Conservation (phyloP, 805 yeast genomes). For the Metschnikowia lunata region DNA sequence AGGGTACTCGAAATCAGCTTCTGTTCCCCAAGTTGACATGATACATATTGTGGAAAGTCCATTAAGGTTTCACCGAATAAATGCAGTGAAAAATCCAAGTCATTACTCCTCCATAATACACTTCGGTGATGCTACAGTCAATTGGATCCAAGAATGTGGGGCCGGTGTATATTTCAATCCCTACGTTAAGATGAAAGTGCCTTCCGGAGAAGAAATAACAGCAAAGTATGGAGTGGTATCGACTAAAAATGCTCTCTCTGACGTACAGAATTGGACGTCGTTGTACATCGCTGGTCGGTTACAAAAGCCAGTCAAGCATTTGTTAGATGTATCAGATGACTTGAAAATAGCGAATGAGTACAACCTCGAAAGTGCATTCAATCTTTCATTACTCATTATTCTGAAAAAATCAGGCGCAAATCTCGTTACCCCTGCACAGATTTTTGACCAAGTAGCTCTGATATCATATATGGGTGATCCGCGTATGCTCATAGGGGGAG, state of each 20-base stretch:
- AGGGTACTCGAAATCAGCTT: constrained; percentile 29
- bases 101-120: constrained; percentile 72
- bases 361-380: constrained; percentile 74
- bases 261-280: constrained; percentile 78
- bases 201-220: constrained; percentile 30
- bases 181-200: constrained; percentile 54
- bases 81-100: constrained; percentile 58
- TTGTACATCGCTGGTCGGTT: constrained; percentile 88
- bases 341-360: constrained; percentile 64
- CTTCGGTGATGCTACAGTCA: constrained; percentile 34
- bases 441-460: constrained; percentile 73
- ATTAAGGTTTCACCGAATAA: constrained; percentile 69
- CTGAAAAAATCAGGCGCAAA: constrained; percentile 45
- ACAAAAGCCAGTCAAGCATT: constrained; percentile 85
- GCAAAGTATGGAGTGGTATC: constrained; percentile 88
- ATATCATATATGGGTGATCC: constrained; percentile 89
- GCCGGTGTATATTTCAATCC: constrained; percentile 96
- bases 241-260: constrained; percentile 53
- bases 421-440: constrained; percentile 13
- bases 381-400: constrained; percentile 57
- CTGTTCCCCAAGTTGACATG: constrained; percentile 74
- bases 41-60: constrained; percentile 78
- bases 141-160: constrained; percentile 62
- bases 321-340: constrained; percentile 51
- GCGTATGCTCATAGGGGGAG: constrained; percentile 81